Base-by-base conservation (phyloP, 805 yeast species). In the Wickerhamiella lipophila region DNA sequence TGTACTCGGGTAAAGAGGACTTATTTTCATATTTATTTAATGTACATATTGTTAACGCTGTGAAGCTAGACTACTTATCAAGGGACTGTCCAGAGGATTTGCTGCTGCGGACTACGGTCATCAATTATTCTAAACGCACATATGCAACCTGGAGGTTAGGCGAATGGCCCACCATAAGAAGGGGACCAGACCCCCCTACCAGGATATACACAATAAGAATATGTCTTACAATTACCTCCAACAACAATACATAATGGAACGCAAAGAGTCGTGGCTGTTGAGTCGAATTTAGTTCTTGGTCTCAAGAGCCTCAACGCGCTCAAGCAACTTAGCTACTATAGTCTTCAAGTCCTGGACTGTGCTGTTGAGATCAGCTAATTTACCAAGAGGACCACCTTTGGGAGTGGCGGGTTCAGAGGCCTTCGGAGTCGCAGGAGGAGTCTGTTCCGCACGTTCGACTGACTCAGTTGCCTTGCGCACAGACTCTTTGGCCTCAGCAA, bases 281-380 rank as follows among this genome's bases (percentile, higher is more conserved):
- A 32, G 18, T 32, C 2, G 18, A n/a, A 13, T 30, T 23, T 40
- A 46, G 22, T 36, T 29, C 27, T 48, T 52, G 19, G 23, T 39
- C 18, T 54, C 57, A 13, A 60, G 54, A 32, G 49, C 41, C 29
- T 53, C 57, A 15, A 60, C 27, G 19, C 59, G 54, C 13, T 43
- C 50, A 3, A 53, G 46, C 12, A 60, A 50, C 25, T 50, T 48
- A 21, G 34, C 47, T 9, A 62, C 49, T 15, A 56, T 50, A 23
- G 42, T 44, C 18, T 52, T 50, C 19, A 61, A 53, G 29, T 53
- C 51, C 25, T 49, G 42, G 29, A 56, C 54, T 6, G 49, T 48
- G 13, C 27, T 27, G 40, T 32, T 15, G 16, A 49, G 55, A 23
- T 50, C 56, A 11, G 50, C 50, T 12, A 50, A 39, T 42, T 52